A percentile compares a stretch with the other conserved stretches of the same genome.
Evolutionary conservation across 805 yeast species (phyloP).

Genomic region (Maudiozyma bulderi): DNA sequence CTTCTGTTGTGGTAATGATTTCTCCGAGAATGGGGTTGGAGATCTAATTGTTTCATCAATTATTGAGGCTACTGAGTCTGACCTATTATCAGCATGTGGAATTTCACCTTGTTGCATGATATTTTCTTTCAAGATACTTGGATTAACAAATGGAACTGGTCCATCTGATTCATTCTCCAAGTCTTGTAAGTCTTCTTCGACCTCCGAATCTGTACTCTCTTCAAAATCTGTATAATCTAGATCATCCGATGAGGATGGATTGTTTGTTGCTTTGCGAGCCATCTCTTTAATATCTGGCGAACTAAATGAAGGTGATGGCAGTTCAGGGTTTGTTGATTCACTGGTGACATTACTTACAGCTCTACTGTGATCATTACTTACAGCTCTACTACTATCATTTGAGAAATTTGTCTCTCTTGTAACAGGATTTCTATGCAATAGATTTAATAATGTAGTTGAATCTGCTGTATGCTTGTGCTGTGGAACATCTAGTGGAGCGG

Average conservation of each 20-base stretch:
- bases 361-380: background rate
- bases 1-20: background rate
- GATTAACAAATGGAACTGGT: background rate
- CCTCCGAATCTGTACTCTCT: slow-evolving; percentile 18
- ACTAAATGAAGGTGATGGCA: slow-evolving; percentile 2
- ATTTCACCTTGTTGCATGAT: slow-evolving; percentile 12
- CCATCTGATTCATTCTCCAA: background rate
- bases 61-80: slow-evolving; percentile 11
- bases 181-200: slow-evolving; percentile 12
- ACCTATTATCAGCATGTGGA: slow-evolving; percentile 14
- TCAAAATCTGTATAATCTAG: slow-evolving; percentile 23
- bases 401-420: background rate
- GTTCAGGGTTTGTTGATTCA: background rate
- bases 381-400: background rate
- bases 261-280: no score
- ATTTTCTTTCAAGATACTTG: slow-evolving; percentile 10
- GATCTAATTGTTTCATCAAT: slow-evolving; percentile 1
- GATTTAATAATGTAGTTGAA: slow-evolving; percentile 12
- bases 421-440: slow-evolving; percentile 6
- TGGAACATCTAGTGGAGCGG: no score
- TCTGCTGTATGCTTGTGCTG: background rate
- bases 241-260: background rate
- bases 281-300: background rate
- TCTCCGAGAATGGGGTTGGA: slow-evolving; percentile 3
- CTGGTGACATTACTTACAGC: background rate